phyloP scores from a whole-genome alignment of 2,329 filamentous ascomycete genomes.

The Fusarium liriodendri region DNA sequence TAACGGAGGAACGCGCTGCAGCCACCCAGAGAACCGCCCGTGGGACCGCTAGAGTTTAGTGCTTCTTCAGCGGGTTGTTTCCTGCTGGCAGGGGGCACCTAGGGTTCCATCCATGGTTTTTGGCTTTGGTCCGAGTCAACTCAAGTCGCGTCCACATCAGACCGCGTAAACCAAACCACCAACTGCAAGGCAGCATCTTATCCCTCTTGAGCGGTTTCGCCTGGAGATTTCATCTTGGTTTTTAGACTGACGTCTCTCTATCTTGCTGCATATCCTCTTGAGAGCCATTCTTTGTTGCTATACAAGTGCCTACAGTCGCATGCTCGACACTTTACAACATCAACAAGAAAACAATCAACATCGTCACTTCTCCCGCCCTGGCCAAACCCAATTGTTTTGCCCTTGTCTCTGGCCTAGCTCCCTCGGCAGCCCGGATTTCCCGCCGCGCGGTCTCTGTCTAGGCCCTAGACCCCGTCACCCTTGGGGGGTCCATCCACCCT shows the following conservation, averaged over 20 bases:
- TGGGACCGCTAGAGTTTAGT: slow-evolving; percentile 33
- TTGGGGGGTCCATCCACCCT: slow-evolving; percentile 17
- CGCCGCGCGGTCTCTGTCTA: slow-evolving; percentile 35
- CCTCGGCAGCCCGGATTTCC: slow-evolving; percentile 35
- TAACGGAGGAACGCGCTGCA: slow-evolving; percentile 24
- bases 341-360: slow-evolving; percentile 29
- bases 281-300: neutral
- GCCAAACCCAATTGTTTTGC: slow-evolving; percentile 28
- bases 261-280: neutral
- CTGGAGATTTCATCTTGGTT: neutral
- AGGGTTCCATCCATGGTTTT: neutral
- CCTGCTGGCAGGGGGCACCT: neutral
- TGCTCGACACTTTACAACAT: neutral
- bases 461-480: slow-evolving; percentile 32
- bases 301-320: neutral
- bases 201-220: neutral
- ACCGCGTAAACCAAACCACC: slow-evolving; percentile 29
- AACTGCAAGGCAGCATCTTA: slow-evolving; percentile 7
- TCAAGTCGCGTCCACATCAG: slow-evolving; percentile 30
- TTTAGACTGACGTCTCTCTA: neutral
- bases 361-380: slow-evolving; percentile 12
- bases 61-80: slow-evolving; percentile 29
- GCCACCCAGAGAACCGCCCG: slow-evolving; percentile 2
- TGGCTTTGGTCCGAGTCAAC: slow-evolving; percentile 19
- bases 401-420: slow-evolving; percentile 27